These are phyloP conservation scores for Mucor velutinosus DNA, from an alignment of 371 early-diverging fungal genomes.

Conservation along the genomic window DNA sequence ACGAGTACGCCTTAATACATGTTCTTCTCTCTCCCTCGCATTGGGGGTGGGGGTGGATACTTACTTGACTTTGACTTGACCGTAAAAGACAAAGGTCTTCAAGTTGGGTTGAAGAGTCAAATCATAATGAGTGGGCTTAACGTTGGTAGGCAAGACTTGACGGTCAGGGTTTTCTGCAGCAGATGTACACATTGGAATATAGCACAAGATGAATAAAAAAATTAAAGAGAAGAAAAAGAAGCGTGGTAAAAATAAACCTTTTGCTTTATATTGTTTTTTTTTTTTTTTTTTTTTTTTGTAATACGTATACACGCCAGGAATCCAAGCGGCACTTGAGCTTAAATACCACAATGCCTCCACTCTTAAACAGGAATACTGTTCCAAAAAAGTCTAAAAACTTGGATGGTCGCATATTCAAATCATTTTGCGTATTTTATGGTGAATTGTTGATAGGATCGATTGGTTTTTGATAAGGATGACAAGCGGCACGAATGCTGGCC, in stretches of 20 bases:
- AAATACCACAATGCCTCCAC: neutral
- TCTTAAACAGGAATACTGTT: neutral
- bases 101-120: constrained; percentile 70
- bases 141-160: constrained; percentile 74
- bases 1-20: neutral
- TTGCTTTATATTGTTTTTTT: neutral
- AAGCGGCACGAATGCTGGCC: neutral
- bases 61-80: constrained; percentile 63
- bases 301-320: neutral
- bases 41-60: constrained; percentile 4
- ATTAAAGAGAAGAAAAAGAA: neutral
- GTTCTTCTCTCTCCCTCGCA: too few species aligned
- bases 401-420: neutral
- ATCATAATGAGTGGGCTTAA: constrained; percentile 75
- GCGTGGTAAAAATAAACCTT: constrained; percentile 2
- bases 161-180: constrained; percentile 32
- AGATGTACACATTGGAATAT: constrained; percentile 19
- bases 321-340: constrained; percentile 1
- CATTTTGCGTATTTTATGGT: neutral
- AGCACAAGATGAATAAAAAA: neutral
- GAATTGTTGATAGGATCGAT: neutral
- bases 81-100: constrained; percentile 66
- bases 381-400: neutral
- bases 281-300: neutral
- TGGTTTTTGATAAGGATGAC: too few species aligned